Evolutionary conservation across 352 stramenopile species (phyloP), one percentile per base, ranked within the genome.

Genomic region (Albugo candida): DNA sequence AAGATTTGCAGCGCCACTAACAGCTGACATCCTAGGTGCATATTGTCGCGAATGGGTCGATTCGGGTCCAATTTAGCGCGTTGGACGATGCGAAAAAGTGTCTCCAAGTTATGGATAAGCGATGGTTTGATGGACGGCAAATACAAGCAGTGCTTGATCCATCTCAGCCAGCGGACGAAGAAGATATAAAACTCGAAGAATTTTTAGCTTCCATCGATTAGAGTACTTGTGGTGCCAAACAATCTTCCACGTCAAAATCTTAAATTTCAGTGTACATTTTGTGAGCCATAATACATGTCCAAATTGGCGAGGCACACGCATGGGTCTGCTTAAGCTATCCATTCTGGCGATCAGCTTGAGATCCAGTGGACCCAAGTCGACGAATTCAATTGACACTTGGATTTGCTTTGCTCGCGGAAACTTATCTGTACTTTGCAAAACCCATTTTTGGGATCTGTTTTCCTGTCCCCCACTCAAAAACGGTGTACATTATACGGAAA

Each of bases 121-220:
- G 78, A 13, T 91, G 72, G 73, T 91, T 91, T 56, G 72, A 67
- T 43, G 75, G 78, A 1, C 61, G 65, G 11, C 61, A 85, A 53
- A 64, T 91, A 43, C 56, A 65, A 45, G 73, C 75, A 27, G 40
- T 47, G 16, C 83, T 85, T 41, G 67, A 86, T 34, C 66, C 70
- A 39, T 53, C 58, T n/a, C 67, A 60, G 11, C 52, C 64, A 0
- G 64, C 73, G 0, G 65, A 61, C 8, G 75, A 86, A 44, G 60
- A 64, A 31, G 67, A 84, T 38, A 70, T 70, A 10, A 84, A 83
- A 44, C 53, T 91, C 8, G 63, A 87, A 41, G 75, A 70, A 2
- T 91, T 91, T 46, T 55, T 91, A n/a, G 75, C 78, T 17, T 73
- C 67, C 17, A 49, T 86, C 40, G 64, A 63, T 37, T 81, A 36